Evolutionary conservation across 2,329 filamentous ascomycete genomes (phyloP), one percentile per base, ranked within the genome.

Genomic region (Colletotrichum tabaci): DNA sequence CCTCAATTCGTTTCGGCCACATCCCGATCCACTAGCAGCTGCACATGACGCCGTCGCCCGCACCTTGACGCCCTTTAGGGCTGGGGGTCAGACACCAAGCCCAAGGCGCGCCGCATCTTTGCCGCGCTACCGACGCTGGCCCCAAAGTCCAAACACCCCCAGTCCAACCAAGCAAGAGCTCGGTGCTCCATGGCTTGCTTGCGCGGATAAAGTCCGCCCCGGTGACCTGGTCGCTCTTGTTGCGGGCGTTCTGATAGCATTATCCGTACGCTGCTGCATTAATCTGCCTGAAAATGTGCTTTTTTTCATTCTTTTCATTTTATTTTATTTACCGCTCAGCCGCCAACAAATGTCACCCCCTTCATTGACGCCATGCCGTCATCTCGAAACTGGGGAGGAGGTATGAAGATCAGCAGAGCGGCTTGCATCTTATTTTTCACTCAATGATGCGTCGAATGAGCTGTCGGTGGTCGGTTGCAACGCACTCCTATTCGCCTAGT

Each of bases 31-130:
- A 30, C 57, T 38, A 55, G 38, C 23, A 67, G 35, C 49, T 42
- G 35, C 46, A 67, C 64, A 71, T 67, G 57, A 66, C 57, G 68
- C 64, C 50, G 52, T 44, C 57, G 67, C 38, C 64, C 44, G 23
- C 56, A 61, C 49, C 47, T 67, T 67, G 57, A 56, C 64, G 67
- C 57, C 67, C 23, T n/a, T 62, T 57, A 71, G 49, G 64, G 67
- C 67, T 67, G 64, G 40, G 44, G 16, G 18, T 40, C 49, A 67
- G 67, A 71, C 50, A 57, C 56, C 23, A 50, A 40, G 57, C 67
- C 63, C 42, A 50, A 62, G 64, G 58, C 65, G 56, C 50, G 38
- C 68, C 65, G 65, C 65, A 63, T 68, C 65, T 62, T 63, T 71
- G 53, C 68, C 53, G 42, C 65, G 65, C 65, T 55, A 71, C 50